Evolutionary conservation across 805 yeast species (phyloP).

Genomic region (Yarrowia sp.): DNA sequence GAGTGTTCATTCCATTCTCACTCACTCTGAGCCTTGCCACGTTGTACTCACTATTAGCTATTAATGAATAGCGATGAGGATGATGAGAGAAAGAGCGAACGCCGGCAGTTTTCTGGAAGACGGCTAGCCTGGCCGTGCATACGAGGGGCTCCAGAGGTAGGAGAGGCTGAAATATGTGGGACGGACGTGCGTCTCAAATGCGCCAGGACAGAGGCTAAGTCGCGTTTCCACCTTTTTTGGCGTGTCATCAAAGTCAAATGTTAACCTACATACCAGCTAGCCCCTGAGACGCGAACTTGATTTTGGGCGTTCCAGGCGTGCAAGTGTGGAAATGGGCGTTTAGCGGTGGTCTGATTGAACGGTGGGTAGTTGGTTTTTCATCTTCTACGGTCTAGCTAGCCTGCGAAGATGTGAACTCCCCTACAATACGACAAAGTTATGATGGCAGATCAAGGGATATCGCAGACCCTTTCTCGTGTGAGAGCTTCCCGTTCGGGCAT

Average conservation of each 20-base stretch:
- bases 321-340: too few species aligned
- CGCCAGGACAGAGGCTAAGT: background rate
- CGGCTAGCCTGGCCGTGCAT: background rate
- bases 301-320: too few species aligned
- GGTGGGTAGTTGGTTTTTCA: too few species aligned
- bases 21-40: background rate
- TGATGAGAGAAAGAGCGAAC: background rate
- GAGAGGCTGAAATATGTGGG: conserved; percentile 24
- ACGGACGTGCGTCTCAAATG: background rate
- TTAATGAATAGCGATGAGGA: background rate
- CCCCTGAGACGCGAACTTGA: conserved; percentile 10
- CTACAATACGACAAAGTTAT: too few species aligned
- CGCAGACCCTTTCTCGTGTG: too few species aligned
- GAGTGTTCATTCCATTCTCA: too few species aligned
- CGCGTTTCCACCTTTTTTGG: conserved; percentile 4
- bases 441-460: background rate
- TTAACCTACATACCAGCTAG: conserved; percentile 2
- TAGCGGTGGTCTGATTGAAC: too few species aligned
- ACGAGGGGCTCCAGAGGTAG: conserved; percentile 13
- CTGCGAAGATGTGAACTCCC: too few species aligned
- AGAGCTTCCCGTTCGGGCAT: conserved; percentile 12
- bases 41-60: conserved; percentile 21
- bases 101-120: background rate
- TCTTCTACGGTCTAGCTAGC: too few species aligned
- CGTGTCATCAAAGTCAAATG: background rate